Base-by-base conservation (phyloP, 345 rosid species). In the Rhodamnia rubescens region DNA sequence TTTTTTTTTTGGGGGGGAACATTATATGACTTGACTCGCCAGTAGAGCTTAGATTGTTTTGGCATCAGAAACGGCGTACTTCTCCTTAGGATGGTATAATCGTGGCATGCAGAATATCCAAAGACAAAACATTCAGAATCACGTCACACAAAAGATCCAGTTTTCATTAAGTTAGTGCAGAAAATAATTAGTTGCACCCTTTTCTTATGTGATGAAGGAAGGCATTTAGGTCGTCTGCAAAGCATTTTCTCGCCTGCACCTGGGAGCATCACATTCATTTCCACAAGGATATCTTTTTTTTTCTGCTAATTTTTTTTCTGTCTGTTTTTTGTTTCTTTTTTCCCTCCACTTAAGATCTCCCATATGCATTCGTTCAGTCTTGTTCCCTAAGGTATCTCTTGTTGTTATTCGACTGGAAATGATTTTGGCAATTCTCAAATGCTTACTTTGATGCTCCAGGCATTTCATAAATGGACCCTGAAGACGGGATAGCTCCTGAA, bases 381-480 rank as follows among this genome's bases (percentile, higher is more conserved):
- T 69, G 78, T 32, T 69, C 18, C 47, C 47, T 69, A 32, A 32
- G 78, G 78, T 36, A 4, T 32, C 78, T 69, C 44, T 1, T 32
- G 78, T 36, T 18, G 78, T 69, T 8, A 69, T 69, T 69, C 44
- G 9, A 32, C 24, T 32, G 5, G 78, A 69, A 69, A 24, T 69
- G 78, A 32, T 32, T 64, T 69, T 69, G 78, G 78, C 29, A 20
- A 54, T 56, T 57, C 50, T 56, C 32, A 56, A 24, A 58, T 83
- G 53, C 50, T 83, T 83, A n/a, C 42, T 42, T 27, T 57, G 85
- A 57, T 32, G 26, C 32, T 54, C 8, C 55, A 85, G 55, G 82
- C 10, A 69, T 32, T 54, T 69, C 47, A 69, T 32, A 69, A 64
- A 97, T 97, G 99, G 97, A 91, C 82, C 88, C 95, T 64, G 96